Percentiles rank a stretch among this genome's conserved stretches.
These are phyloP conservation scores for Talaromyces thailandensis DNA, from an alignment of 495 filamentous ascomycete species.

Conservation along the genomic window DNA sequence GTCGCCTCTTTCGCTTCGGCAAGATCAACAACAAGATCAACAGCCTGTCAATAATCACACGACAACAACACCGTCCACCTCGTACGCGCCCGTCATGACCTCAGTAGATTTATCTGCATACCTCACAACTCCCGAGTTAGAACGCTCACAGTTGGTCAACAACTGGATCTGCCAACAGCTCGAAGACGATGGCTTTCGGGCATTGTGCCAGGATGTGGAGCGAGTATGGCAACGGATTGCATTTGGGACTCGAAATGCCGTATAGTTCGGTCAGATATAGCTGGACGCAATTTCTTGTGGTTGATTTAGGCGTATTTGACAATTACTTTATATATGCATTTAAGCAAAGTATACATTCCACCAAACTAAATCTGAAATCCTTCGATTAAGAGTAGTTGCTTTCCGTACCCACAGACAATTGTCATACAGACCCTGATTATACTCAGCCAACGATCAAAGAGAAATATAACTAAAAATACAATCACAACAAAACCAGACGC, in stretches of 20 bases:
- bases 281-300: not conserved
- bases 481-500: not conserved
- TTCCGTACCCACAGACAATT: not conserved
- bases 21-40: not conserved
- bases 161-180: slow-evolving; percentile 36
- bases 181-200: slow-evolving; percentile 33
- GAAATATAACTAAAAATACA: not conserved
- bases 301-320: not conserved
- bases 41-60: slow-evolving; percentile 9
- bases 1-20: not conserved
- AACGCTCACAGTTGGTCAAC: slow-evolving; percentile 27
- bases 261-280: not conserved
- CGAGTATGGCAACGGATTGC: slow-evolving; percentile 34
- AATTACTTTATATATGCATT: not conserved
- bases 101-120: slow-evolving; percentile 27
- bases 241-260: slow-evolving; percentile 17
- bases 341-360: not conserved
- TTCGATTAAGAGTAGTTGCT: not conserved
- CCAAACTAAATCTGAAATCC: not conserved
- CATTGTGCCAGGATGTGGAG: slow-evolving; percentile 36
- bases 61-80: slow-evolving; percentile 10
- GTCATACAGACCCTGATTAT: not conserved
- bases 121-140: slow-evolving; percentile 20
- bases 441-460: not conserved
- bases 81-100: not conserved